Percentiles rank a stretch among this genome's conserved stretches.
phyloP scores from a whole-genome alignment of 1,284 basidiomycete genomes.

The Fistulina hepatica region DNA sequence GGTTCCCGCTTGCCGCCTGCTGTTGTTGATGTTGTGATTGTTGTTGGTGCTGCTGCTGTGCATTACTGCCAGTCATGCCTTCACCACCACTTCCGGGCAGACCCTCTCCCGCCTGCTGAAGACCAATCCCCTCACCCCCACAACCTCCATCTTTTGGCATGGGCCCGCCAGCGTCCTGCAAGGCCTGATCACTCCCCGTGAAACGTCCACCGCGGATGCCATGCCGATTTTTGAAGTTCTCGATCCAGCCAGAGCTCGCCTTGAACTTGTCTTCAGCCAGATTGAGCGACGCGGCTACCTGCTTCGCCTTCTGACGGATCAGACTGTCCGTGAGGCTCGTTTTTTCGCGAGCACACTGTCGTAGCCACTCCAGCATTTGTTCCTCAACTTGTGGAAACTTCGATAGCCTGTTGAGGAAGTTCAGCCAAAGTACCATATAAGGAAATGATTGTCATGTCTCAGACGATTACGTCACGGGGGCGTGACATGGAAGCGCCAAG shows the following conservation, averaged over 20 bases:
- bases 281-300: constrained; percentile 47
- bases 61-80: too few species aligned
- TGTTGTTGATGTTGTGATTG: too few species aligned
- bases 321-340: constrained; percentile 55
- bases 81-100: too few species aligned
- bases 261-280: constrained; percentile 72
- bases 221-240: constrained; percentile 81
- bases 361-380: constrained; percentile 50
- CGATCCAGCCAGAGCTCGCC: constrained; percentile 83
- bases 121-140: too few species aligned
- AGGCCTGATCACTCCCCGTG: too few species aligned
- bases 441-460: neutral
- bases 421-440: neutral
- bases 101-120: too few species aligned
- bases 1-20: too few species aligned
- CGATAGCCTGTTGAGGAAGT: constrained; percentile 43
- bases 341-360: constrained; percentile 38
- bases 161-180: too few species aligned
- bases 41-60: too few species aligned
- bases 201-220: constrained; percentile 63
- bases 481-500: constrained; percentile 6
- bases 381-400: constrained; percentile 74
- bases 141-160: too few species aligned
- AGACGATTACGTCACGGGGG: constrained; percentile 9
- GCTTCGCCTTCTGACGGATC: constrained; percentile 63